Base-by-base conservation (phyloP, 1,284 basidiomycete genomes). In the Malassezia vespertilionis region DNA sequence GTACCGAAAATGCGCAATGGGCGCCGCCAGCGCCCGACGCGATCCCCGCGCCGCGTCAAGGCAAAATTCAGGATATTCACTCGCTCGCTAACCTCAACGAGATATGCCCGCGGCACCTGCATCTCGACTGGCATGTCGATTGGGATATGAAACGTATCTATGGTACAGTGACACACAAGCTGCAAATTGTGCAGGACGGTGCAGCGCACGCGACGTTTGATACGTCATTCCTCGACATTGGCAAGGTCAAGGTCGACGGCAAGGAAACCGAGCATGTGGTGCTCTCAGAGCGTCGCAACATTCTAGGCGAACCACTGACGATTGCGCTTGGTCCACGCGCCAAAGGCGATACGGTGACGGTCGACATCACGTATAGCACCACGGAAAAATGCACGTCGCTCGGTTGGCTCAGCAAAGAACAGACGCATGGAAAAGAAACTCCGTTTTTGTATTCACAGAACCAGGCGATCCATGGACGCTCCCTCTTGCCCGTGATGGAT, bases 371-470 rank as follows among this genome's bases (percentile, higher is more conserved):
- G 15, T 70, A 70, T 43, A 76, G 77, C 28, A 91, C 89, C 1
- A 86, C 85, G 4, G 74, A 79, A 47, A 75, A 80, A 24, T 83
- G 82, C 69, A 84, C 81, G 10, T 87, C 90, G 1, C 75, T 97
- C n/a, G 90, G 91, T 52, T 97, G 90, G 88, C 77, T 96, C 24
- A 80, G 79, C 28, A 84, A 86, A 58, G 80, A 83, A 81, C 89
- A 95, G 73, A 96, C 90, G 0, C 84, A 87, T 53, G 87, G 64
- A 74, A 76, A 46, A 82, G 84, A 72, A 35, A 57, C 53, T 12
- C 84, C 87, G 0, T 95, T 85, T 74, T 74, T 95, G 28, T 95
- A 93, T 76, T 89, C 85, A 49, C 89, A 96, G 72, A 87, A 84
- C 66, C 89, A 95, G 71, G 87, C 90, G 12, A 58, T 60, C 28